Evolutionary conservation across 1,284 basidiomycete species (phyloP).

Genomic region (Lignosus rhinocerotis): DNA sequence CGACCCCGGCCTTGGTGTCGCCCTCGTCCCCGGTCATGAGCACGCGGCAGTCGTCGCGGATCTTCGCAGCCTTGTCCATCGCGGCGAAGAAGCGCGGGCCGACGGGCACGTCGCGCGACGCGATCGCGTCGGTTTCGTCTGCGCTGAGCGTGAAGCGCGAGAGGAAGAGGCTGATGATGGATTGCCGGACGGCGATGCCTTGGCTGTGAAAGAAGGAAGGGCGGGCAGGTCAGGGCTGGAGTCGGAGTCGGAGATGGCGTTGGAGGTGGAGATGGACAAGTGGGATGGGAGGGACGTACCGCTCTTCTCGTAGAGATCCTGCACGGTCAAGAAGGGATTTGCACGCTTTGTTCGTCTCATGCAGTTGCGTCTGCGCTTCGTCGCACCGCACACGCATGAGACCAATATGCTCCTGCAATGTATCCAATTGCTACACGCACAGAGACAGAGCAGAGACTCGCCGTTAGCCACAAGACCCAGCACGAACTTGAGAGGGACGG

Average conservation of each 20-base stretch:
- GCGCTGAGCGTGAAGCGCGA: constrained; percentile 81
- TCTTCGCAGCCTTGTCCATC: constrained; percentile 85
- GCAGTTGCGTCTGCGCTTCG: constrained; percentile 78
- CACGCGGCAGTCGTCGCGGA: constrained; percentile 83
- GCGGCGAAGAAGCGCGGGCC: constrained; percentile 76
- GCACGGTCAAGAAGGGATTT: constrained; percentile 86
- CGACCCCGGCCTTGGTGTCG: constrained; percentile 54
- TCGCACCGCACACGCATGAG: constrained; percentile 84
- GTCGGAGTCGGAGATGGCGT: neutral
- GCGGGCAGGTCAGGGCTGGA: too few relatives aligned
- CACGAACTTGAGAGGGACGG: too few relatives aligned
- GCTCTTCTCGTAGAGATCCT: constrained; percentile 77
- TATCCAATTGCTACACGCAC: constrained; percentile 68
- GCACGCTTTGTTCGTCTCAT: constrained; percentile 77
- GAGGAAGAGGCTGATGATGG: constrained; percentile 81
- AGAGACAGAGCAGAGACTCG: neutral
- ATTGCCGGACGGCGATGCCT: constrained; percentile 66
- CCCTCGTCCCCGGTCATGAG: constrained; percentile 58
- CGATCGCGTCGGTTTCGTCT: constrained; percentile 72
- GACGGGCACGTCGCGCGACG: constrained; percentile 77
- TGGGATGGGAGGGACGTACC: constrained; percentile 48
- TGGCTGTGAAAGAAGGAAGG: constrained; percentile 44
- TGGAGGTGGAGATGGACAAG: too few relatives aligned
- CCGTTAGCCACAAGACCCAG: too few relatives aligned
- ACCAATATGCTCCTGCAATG: constrained; percentile 71